phyloP scores from a whole-genome alignment of 2,329 filamentous ascomycete genomes.

The Chrysosporium queenslandicum region DNA sequence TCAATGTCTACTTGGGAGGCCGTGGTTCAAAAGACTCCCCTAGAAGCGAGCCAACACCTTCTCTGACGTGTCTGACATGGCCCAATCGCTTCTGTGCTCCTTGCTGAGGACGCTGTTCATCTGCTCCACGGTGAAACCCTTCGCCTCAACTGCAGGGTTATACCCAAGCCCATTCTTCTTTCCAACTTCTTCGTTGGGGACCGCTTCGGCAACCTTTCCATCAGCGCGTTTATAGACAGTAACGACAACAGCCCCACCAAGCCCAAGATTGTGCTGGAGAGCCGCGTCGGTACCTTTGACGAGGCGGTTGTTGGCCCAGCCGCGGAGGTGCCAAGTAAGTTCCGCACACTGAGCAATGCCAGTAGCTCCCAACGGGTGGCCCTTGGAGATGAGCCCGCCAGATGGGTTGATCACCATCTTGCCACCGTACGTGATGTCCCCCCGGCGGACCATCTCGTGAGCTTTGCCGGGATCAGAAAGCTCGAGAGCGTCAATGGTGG shows the following conservation, averaged over 20 bases:
- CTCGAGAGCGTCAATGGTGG: slow-evolving; percentile 76
- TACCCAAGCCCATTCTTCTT: slow-evolving; percentile 65
- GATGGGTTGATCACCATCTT: slow-evolving; percentile 81
- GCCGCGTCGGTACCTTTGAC: slow-evolving; percentile 59
- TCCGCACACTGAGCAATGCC: slow-evolving; percentile 95
- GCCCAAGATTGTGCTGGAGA: slow-evolving; percentile 84
- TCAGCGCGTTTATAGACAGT: slow-evolving; percentile 83
- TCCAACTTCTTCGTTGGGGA: slow-evolving; percentile 56
- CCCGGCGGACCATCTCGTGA: slow-evolving; percentile 75
- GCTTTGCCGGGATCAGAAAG: slow-evolving; percentile 71
- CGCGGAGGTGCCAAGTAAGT: slow-evolving; percentile 86
- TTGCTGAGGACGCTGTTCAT: slow-evolving; percentile 59
- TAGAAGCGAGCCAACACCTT: slow-evolving; percentile 63
- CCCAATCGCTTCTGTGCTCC: slow-evolving; percentile 60
- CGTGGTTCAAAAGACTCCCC: too few species aligned
- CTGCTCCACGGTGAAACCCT: slow-evolving; percentile 74
- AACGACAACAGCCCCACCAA: slow-evolving; percentile 83
- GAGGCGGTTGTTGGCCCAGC: slow-evolving; percentile 86
- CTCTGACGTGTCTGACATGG: slow-evolving; percentile 61
- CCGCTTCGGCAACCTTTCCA: slow-evolving; percentile 50
- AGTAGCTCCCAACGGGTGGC: slow-evolving; percentile 85
- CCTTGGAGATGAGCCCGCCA: slow-evolving; percentile 90
- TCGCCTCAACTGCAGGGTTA: slow-evolving; percentile 82
- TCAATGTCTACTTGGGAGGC: too few species aligned
- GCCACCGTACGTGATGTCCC: slow-evolving; percentile 86